Evolutionary conservation across 2,329 filamentous ascomycete species (phyloP), one percentile per base, ranked within the genome.

Genomic region (Sarocladium strictum): DNA sequence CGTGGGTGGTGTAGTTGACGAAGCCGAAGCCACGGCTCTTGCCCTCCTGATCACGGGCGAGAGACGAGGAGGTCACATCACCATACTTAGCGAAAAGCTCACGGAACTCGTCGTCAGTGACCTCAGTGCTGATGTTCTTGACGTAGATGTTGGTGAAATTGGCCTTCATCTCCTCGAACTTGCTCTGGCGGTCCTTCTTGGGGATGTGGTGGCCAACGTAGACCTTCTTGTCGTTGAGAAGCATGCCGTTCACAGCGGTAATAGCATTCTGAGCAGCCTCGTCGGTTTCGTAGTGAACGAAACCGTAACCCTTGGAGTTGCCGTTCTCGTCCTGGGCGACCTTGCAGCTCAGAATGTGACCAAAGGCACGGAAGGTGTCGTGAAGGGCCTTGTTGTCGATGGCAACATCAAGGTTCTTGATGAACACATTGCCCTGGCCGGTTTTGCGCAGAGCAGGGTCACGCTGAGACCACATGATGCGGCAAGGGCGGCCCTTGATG

Each of bases 91-190:
- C 89, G 66, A 99, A 97, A 52, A 97, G 80, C 59, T 86, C 82
- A 64, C 91, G 90, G 85, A 99, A 97, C 70, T 97, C 88, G 9
- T 97, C 92, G 58, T 99, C 94, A 57, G 84, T 87, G 60, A 87
- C 89, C 50, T 97, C 93, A 33, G 77, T 67, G 65, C 86, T 84
- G 64, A 99, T 87, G 79, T 99, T 99, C 86, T 99, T 99, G 79
- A 99, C 90, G 78, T 99, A 99, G 75, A 99, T 86, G 74, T 99
- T 99, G 80, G 94, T 99, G 83, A 95, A 99, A 83, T 99, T 99
- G 74, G 94, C 94, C 87, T 99, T 99, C 93, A 99, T 99, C 83
- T 99, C 94, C 80, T 99, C 94, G 65, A 97, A 97, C 80, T 99
- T 99, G 90, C 90, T 96, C 84, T 97, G 94, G 67, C 94, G 93